Evolutionary conservation across 106 monocot genomes (phyloP).

Genomic region (Allium fistulosum): DNA sequence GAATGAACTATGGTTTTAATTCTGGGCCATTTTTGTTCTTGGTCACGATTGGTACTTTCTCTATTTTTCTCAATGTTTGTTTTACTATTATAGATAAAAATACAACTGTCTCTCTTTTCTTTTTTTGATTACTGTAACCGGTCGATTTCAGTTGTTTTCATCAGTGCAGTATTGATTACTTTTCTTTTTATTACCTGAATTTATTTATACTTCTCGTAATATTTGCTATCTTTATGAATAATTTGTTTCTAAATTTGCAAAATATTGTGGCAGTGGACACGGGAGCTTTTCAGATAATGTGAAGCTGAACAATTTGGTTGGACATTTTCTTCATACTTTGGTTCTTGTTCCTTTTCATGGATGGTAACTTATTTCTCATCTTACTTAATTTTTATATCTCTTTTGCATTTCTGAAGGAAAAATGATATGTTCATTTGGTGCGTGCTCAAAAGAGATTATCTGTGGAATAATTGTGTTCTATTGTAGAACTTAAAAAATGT

Average conservation of each 20-base stretch:
- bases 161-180: too few relatives aligned
- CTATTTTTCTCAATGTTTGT: background rate
- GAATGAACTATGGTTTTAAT: too few relatives aligned
- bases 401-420: too few relatives aligned
- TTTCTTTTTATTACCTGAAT: too few relatives aligned
- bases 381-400: background rate
- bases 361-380: slow-evolving; percentile 22
- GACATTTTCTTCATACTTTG: slow-evolving; percentile 60
- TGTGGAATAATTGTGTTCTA: too few relatives aligned
- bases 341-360: slow-evolving; percentile 84
- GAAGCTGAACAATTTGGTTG: slow-evolving; percentile 54
- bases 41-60: slow-evolving; percentile 79
- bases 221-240: too few relatives aligned
- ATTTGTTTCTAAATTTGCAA: background rate
- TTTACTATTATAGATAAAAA: too few relatives aligned
- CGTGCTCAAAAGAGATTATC: background rate
- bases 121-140: too few relatives aligned
- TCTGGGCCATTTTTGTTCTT: slow-evolving; percentile 91
- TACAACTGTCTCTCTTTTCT: too few relatives aligned
- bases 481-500: too few relatives aligned
- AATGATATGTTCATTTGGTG: background rate
- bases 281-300: slow-evolving; percentile 68
- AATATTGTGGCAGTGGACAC: slow-evolving; percentile 52
- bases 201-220: too few relatives aligned
- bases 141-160: too few relatives aligned